Base-by-base conservation (phyloP, 495 filamentous ascomycete genomes). In the Massariosphaeria phaeospora region DNA sequence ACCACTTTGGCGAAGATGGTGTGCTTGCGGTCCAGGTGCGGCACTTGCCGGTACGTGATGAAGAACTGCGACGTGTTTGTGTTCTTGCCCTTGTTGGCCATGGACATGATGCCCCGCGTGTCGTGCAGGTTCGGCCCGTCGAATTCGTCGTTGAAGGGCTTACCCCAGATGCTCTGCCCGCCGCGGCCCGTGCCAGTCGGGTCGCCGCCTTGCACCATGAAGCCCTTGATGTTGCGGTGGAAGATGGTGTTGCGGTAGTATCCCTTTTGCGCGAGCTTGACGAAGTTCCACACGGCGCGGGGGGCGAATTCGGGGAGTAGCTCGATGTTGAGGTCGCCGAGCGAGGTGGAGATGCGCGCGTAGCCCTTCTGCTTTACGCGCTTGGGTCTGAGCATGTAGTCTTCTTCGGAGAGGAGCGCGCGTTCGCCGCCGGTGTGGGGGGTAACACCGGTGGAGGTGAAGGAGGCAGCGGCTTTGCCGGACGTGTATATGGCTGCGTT, bases 201-300 rank as follows among this genome's bases (percentile, higher is more conserved):
- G 66, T 98, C 93, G 54, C 93, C 93, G 48, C 94, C 94, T 66
- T 99, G 93, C 52, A 97, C 86, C 93, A 99, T 99, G 69, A 99
- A 99, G 55, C 86, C 89, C 23, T 79, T 79, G 64, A 99, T 96
- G 66, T 89, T 94, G 44, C 93, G 83, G 69, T 99, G 93, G 66
- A 97, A 97, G 18, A 76, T 61, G 7, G 94, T 80, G 64, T 75
- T 78, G 39, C 79, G 81, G 73, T 96, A 99, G 72, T 95, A 95
- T 0, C 91, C 94, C 53, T 82, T 85, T 64, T 95, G 86, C 9
- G 90, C 79, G 8, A 99, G 75, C 44, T 87, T 84, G 35, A 93
- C 77, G 69, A 99, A 97, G 69, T 99, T 99, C 86, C 89, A 99
- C 17, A 96, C 93, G 3, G 93, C 90, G 55, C 84, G 83, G 0